These are phyloP conservation scores for Penicillium antarcticum DNA, from an alignment of 495 filamentous ascomycete species.

Conservation along the genomic window DNA sequence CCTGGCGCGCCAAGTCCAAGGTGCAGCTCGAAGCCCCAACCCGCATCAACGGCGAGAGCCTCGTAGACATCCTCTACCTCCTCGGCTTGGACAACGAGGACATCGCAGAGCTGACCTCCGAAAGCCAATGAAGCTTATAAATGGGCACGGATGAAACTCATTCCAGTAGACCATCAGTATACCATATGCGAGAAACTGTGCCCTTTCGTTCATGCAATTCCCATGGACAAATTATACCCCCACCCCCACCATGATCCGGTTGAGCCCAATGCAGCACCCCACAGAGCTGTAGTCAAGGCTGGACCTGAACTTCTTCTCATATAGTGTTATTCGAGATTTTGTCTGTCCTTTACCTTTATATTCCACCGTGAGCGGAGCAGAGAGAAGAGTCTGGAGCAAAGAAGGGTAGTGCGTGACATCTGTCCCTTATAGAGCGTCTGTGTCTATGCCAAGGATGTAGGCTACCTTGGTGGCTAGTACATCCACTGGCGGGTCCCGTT, in stretches of 20 bases:
- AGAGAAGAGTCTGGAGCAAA: neutral
- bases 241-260: neutral
- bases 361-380: neutral
- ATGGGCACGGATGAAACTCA: neutral
- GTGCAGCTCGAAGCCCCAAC: conserved; percentile 85
- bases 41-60: conserved; percentile 72
- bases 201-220: neutral
- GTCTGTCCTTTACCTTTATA: neutral
- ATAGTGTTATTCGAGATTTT: neutral
- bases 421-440: too few species aligned
- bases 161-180: neutral
- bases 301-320: neutral
- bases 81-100: conserved; percentile 73
- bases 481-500: too few species aligned
- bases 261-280: neutral
- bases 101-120: conserved; percentile 44
- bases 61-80: conserved; percentile 80
- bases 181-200: neutral
- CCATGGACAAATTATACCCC: conserved; percentile 3
- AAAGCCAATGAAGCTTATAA: conserved; percentile 10
- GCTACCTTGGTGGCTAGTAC: too few species aligned
- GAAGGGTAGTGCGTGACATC: neutral
- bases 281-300: neutral
- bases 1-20: conserved; percentile 88
- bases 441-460: too few species aligned